Base-by-base conservation (phyloP, 2,329 filamentous ascomycete species). In the Arthrobotrys entomopaga region DNA sequence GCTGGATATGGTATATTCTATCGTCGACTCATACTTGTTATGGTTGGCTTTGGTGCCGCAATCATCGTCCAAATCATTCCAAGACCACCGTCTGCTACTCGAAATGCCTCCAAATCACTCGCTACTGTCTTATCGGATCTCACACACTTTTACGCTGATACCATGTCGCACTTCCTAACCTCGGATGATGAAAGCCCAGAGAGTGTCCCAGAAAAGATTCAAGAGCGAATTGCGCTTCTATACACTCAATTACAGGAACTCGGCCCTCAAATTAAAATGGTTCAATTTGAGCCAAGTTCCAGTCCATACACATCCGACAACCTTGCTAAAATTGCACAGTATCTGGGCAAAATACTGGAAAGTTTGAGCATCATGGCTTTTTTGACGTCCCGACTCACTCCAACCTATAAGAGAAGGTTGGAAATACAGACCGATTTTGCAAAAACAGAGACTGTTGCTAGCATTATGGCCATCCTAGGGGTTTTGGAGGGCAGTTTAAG, bases 391-490 rank as follows among this genome's bases (percentile, higher is more conserved):
- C 79, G 79, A 0, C 75, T 83, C 0, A 82, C 85, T 0, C 77
- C 79, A 1, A 77, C 82, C 0, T 80, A 84, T 1, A 84, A 84
- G 48, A 76, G 78, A 1, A 81, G 83, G 0, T 79, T 86, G 0
- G 79, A 81, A 0, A 79, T 76, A 0, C 78, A 80, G 0, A 79
- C 80, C 0, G 84, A 84, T 0, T 77, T 85, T 0, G 77, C 83
- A 0, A 82, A 84, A 29, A 82, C 85, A 15, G 79, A 80, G 0
- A 80, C 80, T n/a, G 82, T 86, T 8, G 84, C 83, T 2, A 84
- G 85, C 26, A 76, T 85, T 58, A 86, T 86, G 85, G 83, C 83
- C 0, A 83, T 86, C 1, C 77, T 86, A 0, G 80, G 79, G 0
- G 81, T 86, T 2, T 77, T 84, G 5, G 83, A 85, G 56, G 84